Evolutionary conservation across 2,329 filamentous ascomycete genomes (phyloP), one percentile per base, ranked within the genome.

Genomic region (Apiospora saccharicola): DNA sequence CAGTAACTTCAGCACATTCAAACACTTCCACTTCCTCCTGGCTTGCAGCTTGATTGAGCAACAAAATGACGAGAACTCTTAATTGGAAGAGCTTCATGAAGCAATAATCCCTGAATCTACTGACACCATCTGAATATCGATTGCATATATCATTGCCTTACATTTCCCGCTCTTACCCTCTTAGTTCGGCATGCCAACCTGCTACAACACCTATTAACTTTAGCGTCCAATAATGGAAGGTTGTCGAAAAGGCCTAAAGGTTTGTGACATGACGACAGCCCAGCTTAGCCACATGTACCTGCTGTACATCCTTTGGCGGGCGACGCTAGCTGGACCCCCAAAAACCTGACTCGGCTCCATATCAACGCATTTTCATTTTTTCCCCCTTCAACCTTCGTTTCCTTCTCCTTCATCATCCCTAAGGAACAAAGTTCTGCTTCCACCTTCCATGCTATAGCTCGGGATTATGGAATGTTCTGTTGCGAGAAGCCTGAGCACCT

Each of bases 301-400:
- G 10, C 46, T 24, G 51, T 34, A 57, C 26, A 26, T 34, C 14
- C 14, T 30, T 30, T 34, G 53, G 34, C 53, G 37, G 53, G 37
- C 3, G 51, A 37, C 53, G 53, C 53, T 61, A 61, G 53, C 30
- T 37, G 30, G 30, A 19, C 26, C 16, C 53, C 30, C 26, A 37
- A 61, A 61, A 37, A 37, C 30, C 19, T 37, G 53, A 61, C 53
- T 61, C 30, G 53, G 16, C 16, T 61, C 53, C 53, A 61, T 61
- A 37, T n/a, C 53, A 61, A 64, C 30, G 24, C 57, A 64, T 41
- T 41, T 41, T 64, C 34, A 24, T 14, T 64, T 64, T 41, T 64
- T 41, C 19, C n/a, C 41, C n/a, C 30, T 30, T n/a, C 57, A 41
- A 12, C 53, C 7, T 37, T 16, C 53, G 1, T 64, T 64, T 41